Percentiles rank a stretch among this genome's conserved stretches.
Evolutionary conservation across 345 rosid genomes (phyloP).

Genomic region (Atalantia buxifolia): DNA sequence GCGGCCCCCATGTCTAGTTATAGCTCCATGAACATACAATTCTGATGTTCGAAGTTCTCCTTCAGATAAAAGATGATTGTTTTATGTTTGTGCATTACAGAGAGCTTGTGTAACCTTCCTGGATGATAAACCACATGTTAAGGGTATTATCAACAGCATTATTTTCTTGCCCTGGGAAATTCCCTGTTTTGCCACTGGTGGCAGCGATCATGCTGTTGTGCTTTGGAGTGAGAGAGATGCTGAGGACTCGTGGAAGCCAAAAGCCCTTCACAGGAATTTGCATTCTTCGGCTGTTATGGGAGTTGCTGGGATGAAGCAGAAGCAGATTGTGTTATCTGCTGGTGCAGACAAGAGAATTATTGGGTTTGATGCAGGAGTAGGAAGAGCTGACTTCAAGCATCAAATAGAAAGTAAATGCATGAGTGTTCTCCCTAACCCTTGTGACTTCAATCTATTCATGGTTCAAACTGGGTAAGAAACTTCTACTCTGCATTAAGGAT

Average conservation of each 20-base stretch:
- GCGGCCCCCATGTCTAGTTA: background rate
- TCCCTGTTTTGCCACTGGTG: conserved; percentile 73
- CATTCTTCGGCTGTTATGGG: conserved; percentile 99
- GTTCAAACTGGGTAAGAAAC: conserved; percentile 85
- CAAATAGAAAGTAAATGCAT: conserved; percentile 90
- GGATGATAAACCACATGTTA: conserved; percentile 76
- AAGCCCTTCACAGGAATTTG: conserved; percentile 59
- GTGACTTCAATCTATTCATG: conserved; percentile 93
- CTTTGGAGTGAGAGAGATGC: conserved; percentile 71
- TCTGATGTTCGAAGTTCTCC: background rate
- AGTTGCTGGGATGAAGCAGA: conserved; percentile 81
- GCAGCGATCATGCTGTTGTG: conserved; percentile 85
- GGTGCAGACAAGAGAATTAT: conserved; percentile 84
- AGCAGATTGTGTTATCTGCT: conserved; percentile 69
- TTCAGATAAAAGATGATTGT: background rate
- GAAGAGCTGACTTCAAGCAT: conserved; percentile 73
- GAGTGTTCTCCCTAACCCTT: conserved; percentile 89
- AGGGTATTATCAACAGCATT: conserved; percentile 82
- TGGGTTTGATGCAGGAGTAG: conserved; percentile 69
- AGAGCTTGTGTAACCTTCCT: conserved; percentile 56
- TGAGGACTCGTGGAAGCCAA: conserved; percentile 73
- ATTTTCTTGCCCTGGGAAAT: conserved; percentile 81
- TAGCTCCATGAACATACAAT: background rate
- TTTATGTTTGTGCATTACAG: conserved; percentile 30
- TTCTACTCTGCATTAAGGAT: conserved; percentile 1